Conservation (phyloP, 805 yeast species). For the Suhomyces sp. region DNA sequence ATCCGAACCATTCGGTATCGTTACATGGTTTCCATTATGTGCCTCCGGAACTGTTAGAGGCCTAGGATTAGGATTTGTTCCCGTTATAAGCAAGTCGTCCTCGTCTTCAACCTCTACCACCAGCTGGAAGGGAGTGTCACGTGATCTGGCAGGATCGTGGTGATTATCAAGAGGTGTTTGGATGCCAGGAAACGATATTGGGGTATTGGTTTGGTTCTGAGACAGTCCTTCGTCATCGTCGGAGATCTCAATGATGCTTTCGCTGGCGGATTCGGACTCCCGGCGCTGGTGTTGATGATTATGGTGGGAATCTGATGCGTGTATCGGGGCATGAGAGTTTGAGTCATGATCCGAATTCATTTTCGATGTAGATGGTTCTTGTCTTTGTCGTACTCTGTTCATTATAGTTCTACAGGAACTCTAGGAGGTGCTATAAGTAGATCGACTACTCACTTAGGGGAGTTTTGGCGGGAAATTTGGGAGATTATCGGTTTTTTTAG, state of each 20-base stretch:
- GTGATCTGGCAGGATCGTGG: neutral
- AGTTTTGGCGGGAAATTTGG: neutral
- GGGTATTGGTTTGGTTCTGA: neutral
- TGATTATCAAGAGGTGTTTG: neutral
- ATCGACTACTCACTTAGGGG: neutral
- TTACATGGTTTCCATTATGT: neutral
- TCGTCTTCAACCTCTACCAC: slow-evolving; percentile 2
- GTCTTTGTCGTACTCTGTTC: neutral
- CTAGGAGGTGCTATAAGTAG: neutral
- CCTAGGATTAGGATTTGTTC: slow-evolving; percentile 6
- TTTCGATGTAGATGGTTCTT: neutral
- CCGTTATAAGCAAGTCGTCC: slow-evolving; percentile 8
- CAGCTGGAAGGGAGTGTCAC: neutral
- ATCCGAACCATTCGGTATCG: neutral
- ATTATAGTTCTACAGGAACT: neutral
- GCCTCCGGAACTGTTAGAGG: neutral
- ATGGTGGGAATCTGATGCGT: neutral
- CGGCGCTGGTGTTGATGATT: neutral
- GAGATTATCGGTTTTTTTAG: neutral
- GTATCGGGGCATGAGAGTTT: neutral
- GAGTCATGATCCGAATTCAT: neutral
- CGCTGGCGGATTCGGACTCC: neutral
- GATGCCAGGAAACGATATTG: neutral
- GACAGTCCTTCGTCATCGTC: slow-evolving; percentile 5
- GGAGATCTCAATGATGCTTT: slow-evolving; percentile 4